Base-by-base conservation (phyloP, 1,284 basidiomycete genomes). In the Rhodotorula sp. region DNA sequence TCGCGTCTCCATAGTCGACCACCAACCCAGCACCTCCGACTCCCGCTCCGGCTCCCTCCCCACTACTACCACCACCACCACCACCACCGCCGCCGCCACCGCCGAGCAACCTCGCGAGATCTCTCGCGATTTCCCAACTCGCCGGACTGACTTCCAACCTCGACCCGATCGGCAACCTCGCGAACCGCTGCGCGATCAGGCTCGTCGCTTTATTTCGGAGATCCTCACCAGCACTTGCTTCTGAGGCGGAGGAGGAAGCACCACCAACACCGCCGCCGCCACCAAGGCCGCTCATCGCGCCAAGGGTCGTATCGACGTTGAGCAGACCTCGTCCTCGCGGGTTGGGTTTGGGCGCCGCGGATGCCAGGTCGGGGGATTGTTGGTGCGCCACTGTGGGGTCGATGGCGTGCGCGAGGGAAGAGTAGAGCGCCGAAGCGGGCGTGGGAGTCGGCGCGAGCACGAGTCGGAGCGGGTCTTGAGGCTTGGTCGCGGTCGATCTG, bases 1-100 rank as follows among this genome's bases (percentile, higher is more conserved):
- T 84, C 66, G 89, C 87, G 43, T 85, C 88, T 5, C 97, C 97
- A 79, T 99, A 99, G 81, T 99, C 97, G 20, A 98, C 84, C 21
- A 98, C 86, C 60, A 99, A 83, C 0, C 88, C 95, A 61, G 89
- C 89, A 0, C 94, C 93, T 0, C 88, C 94, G 62, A 89, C 89
- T 1, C 93, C 92, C 5, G 89, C 88, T 1, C 93, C 92, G 3
- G 89, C 88, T 43, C 39, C 39, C 0, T 79, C 80, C 7, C 77
- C 70, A 7, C 70, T 67, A 70, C 56, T 3, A 29, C 29, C 29
- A 29, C 29, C 29, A 29, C 29, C 29, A 29, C 29, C 29, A 29
- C 29, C 29, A 3, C 29, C 29, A 3, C 29, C 29, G 29, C 29
- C 29, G 29, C 29, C 34, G 34, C 34, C 8, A 8, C 34, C 65